Evolutionary conservation across 2,329 filamentous ascomycete genomes (phyloP), one percentile per base, ranked within the genome.

Genomic region (Botrytis galanthina): DNA sequence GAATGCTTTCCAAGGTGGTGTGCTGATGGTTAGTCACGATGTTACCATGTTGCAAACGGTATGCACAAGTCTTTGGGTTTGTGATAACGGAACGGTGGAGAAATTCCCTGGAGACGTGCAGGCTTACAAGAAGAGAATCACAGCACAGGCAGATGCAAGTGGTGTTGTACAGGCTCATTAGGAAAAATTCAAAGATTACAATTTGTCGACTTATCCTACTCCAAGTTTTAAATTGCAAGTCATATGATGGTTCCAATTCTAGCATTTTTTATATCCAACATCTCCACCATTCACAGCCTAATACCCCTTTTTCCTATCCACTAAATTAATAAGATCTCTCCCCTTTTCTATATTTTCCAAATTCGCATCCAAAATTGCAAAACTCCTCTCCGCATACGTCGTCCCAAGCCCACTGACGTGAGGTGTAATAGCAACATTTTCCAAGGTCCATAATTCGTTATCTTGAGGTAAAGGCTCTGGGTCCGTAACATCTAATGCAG

Each of bases 11-110:
- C 89, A 97, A 84, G 96, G 96, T 75, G 96, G 96, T 82, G 95
- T 99, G 73, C 86, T 99, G 79, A 98, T 99, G 94, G 96, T 99
- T 73, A 97, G 93, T 80, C 96, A 99, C 92, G 96, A 99, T 82
- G 96, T 99, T 71, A 98, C 96, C 1, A 98, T 99, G 94, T 83
- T 99, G 83, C 94, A 97, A 86, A 97, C 93, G 71, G 96, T 99
- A 54, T 99, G 96, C 84, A 96, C 87, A 69, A 96, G 91, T 81
- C 84, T 99, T 80, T 99, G 96, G 96, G 95, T 99, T 76, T 99
- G 96, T 81, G 96, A 99, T 82, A 87, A 92, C 74, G 96, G 96
- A 16, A 96, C 92, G 1, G 95, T 99, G 32, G 94, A 97, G 88
- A 95, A 98, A 85, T 99, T 99, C 84, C 90, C 92, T 75, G 96